Base-by-base conservation (phyloP, 306 rosid genomes). In the Castanea mollissima region DNA sequence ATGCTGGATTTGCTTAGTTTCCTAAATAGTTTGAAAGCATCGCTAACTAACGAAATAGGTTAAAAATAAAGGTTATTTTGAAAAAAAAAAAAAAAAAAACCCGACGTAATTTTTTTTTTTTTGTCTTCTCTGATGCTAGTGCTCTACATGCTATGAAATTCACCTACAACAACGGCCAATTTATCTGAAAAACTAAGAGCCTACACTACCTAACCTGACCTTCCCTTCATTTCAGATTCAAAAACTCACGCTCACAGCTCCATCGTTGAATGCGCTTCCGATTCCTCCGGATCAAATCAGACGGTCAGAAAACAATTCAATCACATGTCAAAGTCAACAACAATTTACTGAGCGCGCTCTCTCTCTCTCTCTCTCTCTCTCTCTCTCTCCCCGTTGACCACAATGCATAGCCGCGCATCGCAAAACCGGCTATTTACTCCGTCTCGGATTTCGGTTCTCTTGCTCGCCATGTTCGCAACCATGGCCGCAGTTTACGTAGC, bases 401-500 rank as follows among this genome's bases (percentile, higher is more conserved):
- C 80, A 83, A 92, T 92, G 94, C 88, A 84, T 70, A 79, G 88
- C 83, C 89, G 89, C 87, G 87, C 85, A 54, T 84, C 87, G 19
- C 88, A 85, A 64, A 87, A 12, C 82, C 92, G 91, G 86, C 87
- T 82, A 80, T 82, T 82, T 73, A 87, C 89, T 86, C 32, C 79
- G 59, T 76, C 92, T 49, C 92, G 84, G 44, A 71, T 89, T 27
- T 83, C 87, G n/a, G 74, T 73, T 80, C 86, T 91, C 55, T 35
- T 83, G 56, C 73, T 90, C 29, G 79, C 92, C 35, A 81, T 88
- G 91, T 7, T 87, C 57, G 87, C 97, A 52, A 74, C 97, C 83
- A 86, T 90, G 94, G 92, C 94, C 56, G 83, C 91, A 32, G 64
- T 87, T n/a, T 92, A 92, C 81, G 92, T 88, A 60, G 94, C 92